Percentiles rank a stretch among this genome's conserved stretches.
phyloP scores from a whole-genome alignment of 1,284 basidiomycete species.

The Agaricales sp. region DNA sequence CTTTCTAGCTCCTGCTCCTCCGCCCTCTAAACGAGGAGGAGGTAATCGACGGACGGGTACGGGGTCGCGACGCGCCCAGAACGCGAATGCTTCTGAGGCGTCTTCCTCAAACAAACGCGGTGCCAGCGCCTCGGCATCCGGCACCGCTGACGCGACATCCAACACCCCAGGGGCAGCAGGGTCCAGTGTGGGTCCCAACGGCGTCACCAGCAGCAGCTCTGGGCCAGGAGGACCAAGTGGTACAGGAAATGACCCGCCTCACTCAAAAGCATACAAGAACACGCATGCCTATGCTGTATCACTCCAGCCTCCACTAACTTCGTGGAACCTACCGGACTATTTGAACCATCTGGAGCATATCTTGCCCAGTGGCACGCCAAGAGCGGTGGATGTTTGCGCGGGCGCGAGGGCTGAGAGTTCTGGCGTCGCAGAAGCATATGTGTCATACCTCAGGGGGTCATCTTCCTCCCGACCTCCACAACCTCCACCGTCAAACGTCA shows the following conservation, averaged over 20 bases:
- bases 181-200: conserved; percentile 31
- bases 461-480: too few relatives aligned
- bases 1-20: neutral
- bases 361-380: conserved; percentile 67
- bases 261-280: conserved; percentile 62
- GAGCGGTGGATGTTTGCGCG: conserved; percentile 64
- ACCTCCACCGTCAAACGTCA: too few relatives aligned
- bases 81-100: neutral
- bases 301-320: conserved; percentile 65
- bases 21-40: neutral
- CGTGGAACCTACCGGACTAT: conserved; percentile 93
- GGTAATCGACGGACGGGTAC: neutral
- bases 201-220: conserved; percentile 23
- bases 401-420: conserved; percentile 22
- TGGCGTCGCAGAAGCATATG: too few relatives aligned
- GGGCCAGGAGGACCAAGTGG: conserved; percentile 10
- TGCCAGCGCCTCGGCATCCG: neutral
- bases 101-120: neutral
- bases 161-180: neutral
- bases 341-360: conserved; percentile 81
- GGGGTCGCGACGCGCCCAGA: neutral
- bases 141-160: too few relatives aligned
- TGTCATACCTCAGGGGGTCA: too few relatives aligned
- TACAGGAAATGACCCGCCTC: conserved; percentile 25
- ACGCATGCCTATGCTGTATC: conserved; percentile 68